Base-by-base conservation (phyloP, 176 grass and related monocot species). In the Calamus simplicifolius region DNA sequence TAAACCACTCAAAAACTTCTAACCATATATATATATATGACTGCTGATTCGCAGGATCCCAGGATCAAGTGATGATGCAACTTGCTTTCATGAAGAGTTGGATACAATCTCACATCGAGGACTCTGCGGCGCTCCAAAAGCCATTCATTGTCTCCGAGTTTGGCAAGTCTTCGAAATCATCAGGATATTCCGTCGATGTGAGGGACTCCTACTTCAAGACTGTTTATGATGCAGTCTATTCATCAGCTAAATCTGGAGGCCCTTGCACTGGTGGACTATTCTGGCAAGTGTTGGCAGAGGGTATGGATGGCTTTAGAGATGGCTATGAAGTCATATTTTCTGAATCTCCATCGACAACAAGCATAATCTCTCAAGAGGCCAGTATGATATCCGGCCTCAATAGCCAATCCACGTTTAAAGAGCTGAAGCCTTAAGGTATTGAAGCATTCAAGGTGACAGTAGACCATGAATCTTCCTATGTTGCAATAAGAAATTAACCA, bases 131-230 rank as follows among this genome's bases (percentile, higher is more conserved):
- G 50, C 66, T 29, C 65, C 66, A 72, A 29, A 95, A 95, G 67
- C 82, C 89, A 38, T 66, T 95, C 35, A 65, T 95, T 38, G 16
- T 89, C 18, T 17, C 89, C 1, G 89, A 95, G 77, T 95, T 95
- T 55, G 85, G 65, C 16, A 85, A 81, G 74, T 85, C 89, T 5
- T 69, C 81, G 31, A 67, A 59, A 48, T 62, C 69, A 5, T 61
- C 79, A 14, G 53, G 69, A 27, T 83, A 81, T 76, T 73, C 54
- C 57, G 64, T 80, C 6, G 48, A 57, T 13, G 58, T 51, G 65
- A 66, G 79, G 27, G 89, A 95, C 58, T 16, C 55, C 48, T 85
- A 82, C 78, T 72, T 85, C 69, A 27, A 50, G 49, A 80, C 57
- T 52, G 80, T 95, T 55, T 89, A 70, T 53, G 79, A 77, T 28